Percentiles rank a stretch among this genome's conserved stretches.
Evolutionary conservation across 2,329 filamentous ascomycete species (phyloP).

Genomic region (Didymella exigua): DNA sequence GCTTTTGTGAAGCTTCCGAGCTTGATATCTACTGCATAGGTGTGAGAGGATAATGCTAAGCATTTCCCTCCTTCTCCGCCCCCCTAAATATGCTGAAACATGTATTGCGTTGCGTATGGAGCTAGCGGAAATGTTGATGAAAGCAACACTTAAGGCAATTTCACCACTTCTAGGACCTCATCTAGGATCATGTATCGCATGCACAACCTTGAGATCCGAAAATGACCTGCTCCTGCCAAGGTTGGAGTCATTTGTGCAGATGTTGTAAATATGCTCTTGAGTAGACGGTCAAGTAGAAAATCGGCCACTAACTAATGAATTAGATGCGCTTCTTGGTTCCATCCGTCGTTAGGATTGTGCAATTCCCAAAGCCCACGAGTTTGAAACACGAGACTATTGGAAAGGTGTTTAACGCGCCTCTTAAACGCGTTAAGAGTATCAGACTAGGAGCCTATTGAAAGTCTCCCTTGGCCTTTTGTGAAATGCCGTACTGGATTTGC

Average conservation of each 20-base stretch:
- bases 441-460: not conserved
- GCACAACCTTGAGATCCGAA: not conserved
- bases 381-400: not conserved
- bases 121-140: not conserved
- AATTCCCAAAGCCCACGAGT: not conserved
- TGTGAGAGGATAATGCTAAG: no score
- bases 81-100: not conserved
- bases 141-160: not conserved
- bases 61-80: no score
- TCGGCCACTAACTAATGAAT: slow-evolving; percentile 1
- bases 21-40: no score
- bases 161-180: not conserved
- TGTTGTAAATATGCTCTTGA: no score
- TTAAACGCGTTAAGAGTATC: not conserved
- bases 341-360: not conserved
- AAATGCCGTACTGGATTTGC: no score
- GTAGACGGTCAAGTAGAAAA: not conserved
- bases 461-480: no score
- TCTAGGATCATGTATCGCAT: not conserved
- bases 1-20: no score
- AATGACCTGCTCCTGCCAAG: not conserved
- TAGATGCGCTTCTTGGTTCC: not conserved
- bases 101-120: not conserved
- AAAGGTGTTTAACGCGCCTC: not conserved
- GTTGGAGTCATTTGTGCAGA: not conserved